Conservation (phyloP, 805 yeast genomes). For the Candida quercuum region DNA sequence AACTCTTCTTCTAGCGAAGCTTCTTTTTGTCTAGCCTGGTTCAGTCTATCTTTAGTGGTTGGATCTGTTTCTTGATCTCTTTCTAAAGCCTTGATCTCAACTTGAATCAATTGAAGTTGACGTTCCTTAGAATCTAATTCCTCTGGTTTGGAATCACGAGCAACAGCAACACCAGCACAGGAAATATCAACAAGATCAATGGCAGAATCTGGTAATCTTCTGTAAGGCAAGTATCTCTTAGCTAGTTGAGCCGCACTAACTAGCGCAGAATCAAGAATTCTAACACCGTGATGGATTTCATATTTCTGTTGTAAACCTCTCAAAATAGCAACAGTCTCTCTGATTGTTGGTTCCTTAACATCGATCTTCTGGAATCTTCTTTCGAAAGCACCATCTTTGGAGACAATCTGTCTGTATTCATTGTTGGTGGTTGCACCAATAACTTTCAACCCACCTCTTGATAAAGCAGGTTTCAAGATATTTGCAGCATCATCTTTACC, state of each 20-base stretch:
- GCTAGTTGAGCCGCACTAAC: slow-evolving; percentile 95
- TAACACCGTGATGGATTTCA: slow-evolving; percentile 96
- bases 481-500: slow-evolving; percentile 98
- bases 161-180: slow-evolving; percentile 96
- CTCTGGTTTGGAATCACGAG: slow-evolving; percentile 97
- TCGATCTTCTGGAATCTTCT: slow-evolving; percentile 97
- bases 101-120: slow-evolving; percentile 84
- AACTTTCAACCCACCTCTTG: slow-evolving; percentile 94
- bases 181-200: slow-evolving; percentile 94
- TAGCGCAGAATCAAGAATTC: slow-evolving; percentile 89
- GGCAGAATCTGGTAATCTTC: slow-evolving; percentile 95
- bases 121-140: slow-evolving; percentile 92
- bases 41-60: slow-evolving; percentile 80
- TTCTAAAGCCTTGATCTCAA: slow-evolving; percentile 94
- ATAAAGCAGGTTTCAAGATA: slow-evolving; percentile 92
- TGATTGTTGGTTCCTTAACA: slow-evolving; percentile 87
- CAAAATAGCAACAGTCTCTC: slow-evolving; percentile 91
- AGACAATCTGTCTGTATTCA: slow-evolving; percentile 88
- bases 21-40: slow-evolving; percentile 69
- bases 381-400: slow-evolving; percentile 98
- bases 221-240: slow-evolving; percentile 87
- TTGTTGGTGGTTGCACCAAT: slow-evolving; percentile 97
- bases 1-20: slow-evolving; percentile 83
- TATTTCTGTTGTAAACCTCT: slow-evolving; percentile 94
- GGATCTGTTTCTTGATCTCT: slow-evolving; percentile 85